Evolutionary conservation across 169 alveolate genomes (phyloP), one percentile per base, ranked within the genome.

Genomic region (Eimeria zaria): DNA sequence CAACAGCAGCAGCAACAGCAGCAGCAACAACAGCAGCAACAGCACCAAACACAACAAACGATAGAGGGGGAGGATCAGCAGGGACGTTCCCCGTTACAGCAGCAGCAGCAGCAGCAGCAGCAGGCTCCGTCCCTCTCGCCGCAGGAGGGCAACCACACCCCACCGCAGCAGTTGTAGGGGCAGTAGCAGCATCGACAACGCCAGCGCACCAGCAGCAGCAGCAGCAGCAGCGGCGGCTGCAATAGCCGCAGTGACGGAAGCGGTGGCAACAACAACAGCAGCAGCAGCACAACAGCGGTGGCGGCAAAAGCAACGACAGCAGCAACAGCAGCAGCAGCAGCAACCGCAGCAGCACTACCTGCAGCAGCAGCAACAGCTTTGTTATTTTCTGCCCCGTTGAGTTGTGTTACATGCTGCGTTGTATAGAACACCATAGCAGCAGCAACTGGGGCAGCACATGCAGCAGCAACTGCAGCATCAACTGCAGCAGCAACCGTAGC

Each of bases 51-150:
- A 18, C n/a, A n/a, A n/a, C n/a, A n/a, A n/a, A n/a, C n/a, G n/a
- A n/a, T 27, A n/a, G 78, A 33, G 20, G 44, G 16, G 9, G 46
- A 67, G 78, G 78, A 67, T 9, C 9, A 22, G 46, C 46, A 33
- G 78, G 46, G 4, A 11, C 78, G 9, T 22, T 8, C 78, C 9
- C 46, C 20, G 78, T 44, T 30, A 44, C 78, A 67, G 85, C 85
- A 74, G 58, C 62, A 74, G 51, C 85, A 74, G 85, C 85, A 74
- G 58, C 51, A 22, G 85, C 58, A 20, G 85, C 85, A 74, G 85
- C 55, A 74, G 48, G 60, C 36, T n/a, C 33, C 48, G 22, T 4
- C 22, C 24, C 22, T 73, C 44, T 3, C 83, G 27, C 22, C 51
- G 11, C 83, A n/a, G 48, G 53, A 73, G 22, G 48, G 30, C 18